Conservation (phyloP, 768 basidiomycete genomes). For the Mycena floridula region DNA sequence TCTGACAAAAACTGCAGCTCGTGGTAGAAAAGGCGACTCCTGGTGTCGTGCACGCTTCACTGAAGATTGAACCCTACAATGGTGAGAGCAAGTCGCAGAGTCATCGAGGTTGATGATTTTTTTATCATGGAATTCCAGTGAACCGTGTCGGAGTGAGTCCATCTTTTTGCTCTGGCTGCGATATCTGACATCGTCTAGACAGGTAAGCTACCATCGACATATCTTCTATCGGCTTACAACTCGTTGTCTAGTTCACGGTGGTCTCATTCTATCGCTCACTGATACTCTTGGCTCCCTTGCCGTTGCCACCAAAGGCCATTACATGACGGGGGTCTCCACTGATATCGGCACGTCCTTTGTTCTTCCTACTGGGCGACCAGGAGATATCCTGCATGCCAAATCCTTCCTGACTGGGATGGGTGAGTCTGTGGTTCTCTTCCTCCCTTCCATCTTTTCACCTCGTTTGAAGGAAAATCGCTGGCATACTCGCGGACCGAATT, state of each 20-base stretch:
- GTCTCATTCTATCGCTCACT: conserved; percentile 74
- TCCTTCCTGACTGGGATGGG: conserved; percentile 69
- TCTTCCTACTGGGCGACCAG: conserved; percentile 65
- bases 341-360: conserved; percentile 79
- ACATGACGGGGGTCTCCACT: conserved; percentile 84
- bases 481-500: conserved; percentile 83
- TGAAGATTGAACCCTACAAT: conserved; percentile 73
- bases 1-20: conserved; percentile 36
- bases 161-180: conserved; percentile 1
- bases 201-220: no score
- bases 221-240: no score
- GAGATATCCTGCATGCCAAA: conserved; percentile 60
- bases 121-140: conserved; percentile 35
- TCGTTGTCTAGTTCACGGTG: conserved; percentile 59
- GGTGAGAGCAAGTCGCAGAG: conserved; percentile 32
- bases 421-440: conserved; percentile 22
- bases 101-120: not conserved
- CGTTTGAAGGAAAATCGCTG: conserved; percentile 66
- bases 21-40: conserved; percentile 61
- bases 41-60: conserved; percentile 60
- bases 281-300: conserved; percentile 83
- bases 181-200: conserved; percentile 4
- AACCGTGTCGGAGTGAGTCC: conserved; percentile 69
- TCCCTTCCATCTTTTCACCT: no score
- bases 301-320: conserved; percentile 77